A percentile compares a stretch with the other conserved stretches of the same genome.
Evolutionary conservation across 805 yeast genomes (phyloP).

Genomic region (Candida lessepsii): DNA sequence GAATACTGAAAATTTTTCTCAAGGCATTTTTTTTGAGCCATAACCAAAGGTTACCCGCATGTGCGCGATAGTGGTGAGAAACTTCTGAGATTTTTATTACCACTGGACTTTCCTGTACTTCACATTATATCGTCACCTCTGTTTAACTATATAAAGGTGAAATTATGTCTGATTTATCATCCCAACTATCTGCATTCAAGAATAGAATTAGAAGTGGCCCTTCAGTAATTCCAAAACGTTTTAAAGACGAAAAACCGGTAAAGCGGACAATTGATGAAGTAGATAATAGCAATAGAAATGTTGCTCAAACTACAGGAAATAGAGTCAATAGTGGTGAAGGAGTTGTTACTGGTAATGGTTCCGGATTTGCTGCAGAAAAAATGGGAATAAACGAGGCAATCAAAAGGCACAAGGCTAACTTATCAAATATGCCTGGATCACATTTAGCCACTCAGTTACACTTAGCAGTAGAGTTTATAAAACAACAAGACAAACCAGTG

Average conservation of each 20-base stretch:
- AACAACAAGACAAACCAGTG: constrained; percentile 68
- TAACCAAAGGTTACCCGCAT: constrained; percentile 5
- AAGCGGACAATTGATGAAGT: constrained; percentile 9
- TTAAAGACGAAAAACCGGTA: constrained; percentile 13
- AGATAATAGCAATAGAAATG: constrained; percentile 2
- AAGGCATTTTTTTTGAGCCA: too few species aligned
- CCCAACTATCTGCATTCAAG: constrained; percentile 46
- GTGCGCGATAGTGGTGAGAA: neutral
- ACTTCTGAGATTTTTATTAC: neutral
- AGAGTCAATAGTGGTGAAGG: constrained; percentile 2
- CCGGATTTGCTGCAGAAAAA: neutral
- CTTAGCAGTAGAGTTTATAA: constrained; percentile 88
- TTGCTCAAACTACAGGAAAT: neutral
- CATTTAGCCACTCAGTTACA: constrained; percentile 85
- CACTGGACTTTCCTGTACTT: constrained; percentile 2
- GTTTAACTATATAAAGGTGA: constrained; percentile 10
- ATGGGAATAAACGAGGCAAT: constrained; percentile 28
- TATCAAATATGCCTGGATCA: constrained; percentile 39
- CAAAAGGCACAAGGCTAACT: constrained; percentile 31
- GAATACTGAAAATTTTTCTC: constrained; percentile 5
- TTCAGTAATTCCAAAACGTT: constrained; percentile 33
- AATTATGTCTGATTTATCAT: constrained; percentile 38
- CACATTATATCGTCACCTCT: neutral
- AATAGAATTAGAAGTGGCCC: constrained; percentile 46
- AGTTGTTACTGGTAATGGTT: constrained; percentile 7